Percentiles rank a stretch among this genome's conserved stretches.
Conservation (phyloP, 2,329 filamentous ascomycete species). For the Leptographium galeiforme region DNA sequence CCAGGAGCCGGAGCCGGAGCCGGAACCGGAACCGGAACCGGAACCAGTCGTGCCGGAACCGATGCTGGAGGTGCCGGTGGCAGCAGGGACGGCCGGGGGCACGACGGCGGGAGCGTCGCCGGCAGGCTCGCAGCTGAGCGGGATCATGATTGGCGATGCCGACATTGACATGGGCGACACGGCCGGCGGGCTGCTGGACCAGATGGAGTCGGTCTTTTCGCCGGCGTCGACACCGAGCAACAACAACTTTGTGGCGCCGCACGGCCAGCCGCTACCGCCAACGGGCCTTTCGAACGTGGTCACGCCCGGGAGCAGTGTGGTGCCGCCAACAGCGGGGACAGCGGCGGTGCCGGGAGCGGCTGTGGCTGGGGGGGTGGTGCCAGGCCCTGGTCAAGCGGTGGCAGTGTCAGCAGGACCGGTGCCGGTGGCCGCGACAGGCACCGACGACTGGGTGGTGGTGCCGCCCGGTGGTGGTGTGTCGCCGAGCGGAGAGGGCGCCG, state of each 20-base stretch:
- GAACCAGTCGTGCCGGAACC: conserved; percentile 11
- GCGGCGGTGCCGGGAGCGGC: neutral
- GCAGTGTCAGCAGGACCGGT: conserved; percentile 1
- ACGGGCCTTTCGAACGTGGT: conserved; percentile 39
- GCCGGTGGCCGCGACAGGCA: conserved; percentile 29
- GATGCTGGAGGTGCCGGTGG: conserved; percentile 5
- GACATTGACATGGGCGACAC: conserved; percentile 54
- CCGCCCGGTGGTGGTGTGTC: conserved; percentile 46
- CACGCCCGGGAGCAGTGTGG: conserved; percentile 28
- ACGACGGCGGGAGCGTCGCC: conserved; percentile 24
- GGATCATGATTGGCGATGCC: conserved; percentile 41
- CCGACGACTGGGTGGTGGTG: conserved; percentile 64
- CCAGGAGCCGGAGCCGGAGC: conserved; percentile 42
- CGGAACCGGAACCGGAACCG: conserved; percentile 18
- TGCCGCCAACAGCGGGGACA: conserved; percentile 4
- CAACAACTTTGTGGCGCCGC: conserved; percentile 33
- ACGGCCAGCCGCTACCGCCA: neutral
- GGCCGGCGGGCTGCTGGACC: conserved; percentile 51
- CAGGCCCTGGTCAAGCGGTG: conserved; percentile 26
- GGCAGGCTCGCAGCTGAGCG: conserved; percentile 41
- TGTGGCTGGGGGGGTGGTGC: conserved; percentile 26
- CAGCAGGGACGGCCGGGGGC: conserved; percentile 11
- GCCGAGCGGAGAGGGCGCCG: conserved; percentile 5
- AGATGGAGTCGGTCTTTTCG: conserved; percentile 51
- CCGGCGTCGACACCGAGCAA: conserved; percentile 43